Conservation (phyloP, 495 filamentous ascomycete genomes). For the Penicillium fimorum region DNA sequence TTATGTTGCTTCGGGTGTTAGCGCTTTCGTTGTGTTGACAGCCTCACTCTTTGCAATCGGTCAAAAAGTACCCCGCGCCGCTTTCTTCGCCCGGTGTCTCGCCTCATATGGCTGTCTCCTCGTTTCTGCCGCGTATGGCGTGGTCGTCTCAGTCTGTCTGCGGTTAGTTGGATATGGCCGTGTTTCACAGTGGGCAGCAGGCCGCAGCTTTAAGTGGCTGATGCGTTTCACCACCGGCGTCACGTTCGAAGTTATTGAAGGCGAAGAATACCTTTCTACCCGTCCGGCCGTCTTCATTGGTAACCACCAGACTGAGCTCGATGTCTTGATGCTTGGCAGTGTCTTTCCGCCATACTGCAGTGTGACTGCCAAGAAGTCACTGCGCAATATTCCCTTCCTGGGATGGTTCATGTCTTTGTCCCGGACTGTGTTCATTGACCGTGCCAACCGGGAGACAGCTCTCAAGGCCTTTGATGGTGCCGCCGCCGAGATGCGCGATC, state of each 20-base stretch:
- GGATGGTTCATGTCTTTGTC: conserved; percentile 96
- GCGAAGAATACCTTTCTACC: conserved; percentile 60
- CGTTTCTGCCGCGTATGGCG: conserved; percentile 71
- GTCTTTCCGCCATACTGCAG: conserved; percentile 90
- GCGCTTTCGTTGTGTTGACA: conserved; percentile 54
- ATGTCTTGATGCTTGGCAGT: conserved; percentile 83
- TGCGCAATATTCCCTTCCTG: conserved; percentile 79
- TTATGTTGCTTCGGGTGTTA: conserved; percentile 51
- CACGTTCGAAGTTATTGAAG: conserved; percentile 70
- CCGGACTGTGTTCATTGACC: conserved; percentile 92
- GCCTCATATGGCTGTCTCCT: conserved; percentile 66
- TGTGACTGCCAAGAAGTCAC: conserved; percentile 86
- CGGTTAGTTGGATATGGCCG: conserved; percentile 68
- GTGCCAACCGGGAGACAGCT: conserved; percentile 75
- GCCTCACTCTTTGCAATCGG: conserved; percentile 59
- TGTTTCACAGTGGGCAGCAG: conserved; percentile 83
- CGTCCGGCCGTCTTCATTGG: conserved; percentile 88
- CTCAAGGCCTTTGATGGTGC: conserved; percentile 82
- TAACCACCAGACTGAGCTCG: conserved; percentile 94
- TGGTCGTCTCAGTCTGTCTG: conserved; percentile 68
- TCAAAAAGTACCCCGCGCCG: conserved; percentile 51
- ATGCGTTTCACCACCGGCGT: conserved; percentile 78
- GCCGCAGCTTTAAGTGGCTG: conserved; percentile 73
- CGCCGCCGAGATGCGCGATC: conserved; percentile 68
- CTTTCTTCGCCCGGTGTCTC: conserved; percentile 70